A percentile compares a stretch with the other conserved stretches of the same genome.
These are phyloP conservation scores for Fomitopsis betulina DNA, from an alignment of 1,284 basidiomycete species.

Conservation along the genomic window DNA sequence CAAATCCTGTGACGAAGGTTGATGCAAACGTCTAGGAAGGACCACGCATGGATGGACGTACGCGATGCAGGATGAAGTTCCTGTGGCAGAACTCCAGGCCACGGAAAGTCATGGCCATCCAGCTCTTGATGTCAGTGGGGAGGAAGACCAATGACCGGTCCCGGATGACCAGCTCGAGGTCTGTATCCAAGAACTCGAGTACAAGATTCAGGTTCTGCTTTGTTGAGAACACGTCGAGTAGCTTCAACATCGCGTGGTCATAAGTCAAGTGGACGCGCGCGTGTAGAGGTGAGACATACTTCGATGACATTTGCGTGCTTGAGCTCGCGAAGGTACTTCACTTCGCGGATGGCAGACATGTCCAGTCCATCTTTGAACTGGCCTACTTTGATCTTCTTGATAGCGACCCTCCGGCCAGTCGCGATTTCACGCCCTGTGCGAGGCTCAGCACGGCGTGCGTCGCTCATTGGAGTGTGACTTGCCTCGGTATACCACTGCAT, in stretches of 20 bases:
- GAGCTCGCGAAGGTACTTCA: slow-evolving; percentile 94
- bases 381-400: slow-evolving; percentile 98
- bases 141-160: slow-evolving; percentile 90
- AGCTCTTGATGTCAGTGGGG: slow-evolving; percentile 95
- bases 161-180: slow-evolving; percentile 96
- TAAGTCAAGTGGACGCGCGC: not conserved
- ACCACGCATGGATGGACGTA: slow-evolving; percentile 33
- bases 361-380: slow-evolving; percentile 98
- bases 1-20: slow-evolving; percentile 66
- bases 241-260: slow-evolving; percentile 32
- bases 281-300: slow-evolving; percentile 38
- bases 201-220: slow-evolving; percentile 97
- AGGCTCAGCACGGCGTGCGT: not conserved
- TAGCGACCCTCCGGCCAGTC: slow-evolving; percentile 80
- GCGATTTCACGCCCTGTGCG: slow-evolving; percentile 59
- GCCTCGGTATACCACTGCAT: slow-evolving; percentile 96
- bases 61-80: slow-evolving; percentile 91
- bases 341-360: slow-evolving; percentile 98
- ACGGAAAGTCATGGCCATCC: slow-evolving; percentile 98
- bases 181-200: slow-evolving; percentile 96
- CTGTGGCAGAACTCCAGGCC: slow-evolving; percentile 97
- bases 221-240: slow-evolving; percentile 95
- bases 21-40: not conserved
- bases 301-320: slow-evolving; percentile 95
- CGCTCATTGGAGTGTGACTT: slow-evolving; percentile 10